Percentiles rank a stretch among this genome's conserved stretches.
phyloP scores from a whole-genome alignment of 352 stramenopile genomes.

The Pythium plurisporium region DNA sequence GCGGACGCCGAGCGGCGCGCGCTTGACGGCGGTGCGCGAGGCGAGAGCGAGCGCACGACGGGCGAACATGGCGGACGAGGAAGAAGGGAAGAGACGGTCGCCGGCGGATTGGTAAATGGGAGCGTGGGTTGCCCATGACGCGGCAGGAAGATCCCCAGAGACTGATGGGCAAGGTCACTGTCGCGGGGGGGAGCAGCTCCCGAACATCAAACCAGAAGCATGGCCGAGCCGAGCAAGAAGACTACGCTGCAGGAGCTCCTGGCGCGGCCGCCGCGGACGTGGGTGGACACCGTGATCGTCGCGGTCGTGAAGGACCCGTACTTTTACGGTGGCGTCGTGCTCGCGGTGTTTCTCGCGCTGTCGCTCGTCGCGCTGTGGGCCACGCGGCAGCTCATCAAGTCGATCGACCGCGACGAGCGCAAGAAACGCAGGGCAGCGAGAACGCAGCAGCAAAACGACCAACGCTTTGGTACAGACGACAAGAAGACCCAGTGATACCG shows the following conservation, averaged over 20 bases:
- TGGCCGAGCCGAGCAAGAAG: constrained; percentile 4
- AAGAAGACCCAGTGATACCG: constrained; percentile 18
- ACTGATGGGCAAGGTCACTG: constrained; percentile 4
- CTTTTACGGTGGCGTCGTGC: constrained; percentile 46
- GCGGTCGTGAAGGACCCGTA: constrained; percentile 52
- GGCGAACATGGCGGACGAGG: constrained; percentile 12
- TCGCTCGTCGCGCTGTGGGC: constrained; percentile 50
- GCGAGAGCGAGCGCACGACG: constrained; percentile 14
- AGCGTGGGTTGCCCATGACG: not conserved
- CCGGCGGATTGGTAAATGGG: constrained; percentile 5
- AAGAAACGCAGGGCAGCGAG: not conserved
- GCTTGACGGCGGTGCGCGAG: constrained; percentile 9
- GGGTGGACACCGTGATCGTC: constrained; percentile 59
- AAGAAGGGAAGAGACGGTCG: not conserved
- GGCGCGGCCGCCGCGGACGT: constrained; percentile 50
- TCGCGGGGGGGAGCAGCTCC: not conserved
- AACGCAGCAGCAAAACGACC: not conserved
- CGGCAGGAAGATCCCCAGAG: not conserved
- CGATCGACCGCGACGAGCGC: constrained; percentile 53
- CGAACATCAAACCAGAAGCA: not conserved
- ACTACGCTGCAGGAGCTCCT: constrained; percentile 24
- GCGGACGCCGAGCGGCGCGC: constrained; percentile 22
- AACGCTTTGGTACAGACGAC: not conserved
- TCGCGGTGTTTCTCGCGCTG: constrained; percentile 44
- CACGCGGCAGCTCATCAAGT: constrained; percentile 49